Evolutionary conservation across 352 stramenopile species (phyloP).

Genomic region (Globisporangium barbulae): DNA sequence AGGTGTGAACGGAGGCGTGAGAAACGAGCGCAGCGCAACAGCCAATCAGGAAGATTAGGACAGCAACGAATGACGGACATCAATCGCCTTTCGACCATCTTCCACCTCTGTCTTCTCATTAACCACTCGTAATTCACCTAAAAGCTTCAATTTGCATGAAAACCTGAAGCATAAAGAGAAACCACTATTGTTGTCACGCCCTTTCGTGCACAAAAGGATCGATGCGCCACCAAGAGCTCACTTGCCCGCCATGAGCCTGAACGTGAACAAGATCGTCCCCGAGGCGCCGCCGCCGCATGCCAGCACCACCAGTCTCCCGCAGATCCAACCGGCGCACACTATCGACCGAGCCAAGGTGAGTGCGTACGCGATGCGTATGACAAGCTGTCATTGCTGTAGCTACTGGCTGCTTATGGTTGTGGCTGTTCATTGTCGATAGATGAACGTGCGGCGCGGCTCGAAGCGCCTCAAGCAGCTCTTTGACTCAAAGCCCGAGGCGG

Average conservation of each 20-base stretch:
- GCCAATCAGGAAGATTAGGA: neutral
- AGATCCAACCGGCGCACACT: constrained; percentile 6
- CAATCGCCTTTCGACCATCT: neutral
- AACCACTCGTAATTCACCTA: neutral
- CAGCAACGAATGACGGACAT: neutral
- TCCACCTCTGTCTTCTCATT: neutral
- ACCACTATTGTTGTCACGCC: neutral
- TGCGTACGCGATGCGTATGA: too few relatives aligned
- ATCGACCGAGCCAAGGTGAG: constrained; percentile 26
- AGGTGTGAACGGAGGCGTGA: neutral
- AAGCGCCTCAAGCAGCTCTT: constrained; percentile 27
- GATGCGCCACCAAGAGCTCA: neutral
- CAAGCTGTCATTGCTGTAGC: neutral
- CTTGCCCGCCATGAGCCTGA: constrained; percentile 7
- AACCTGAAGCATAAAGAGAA: neutral
- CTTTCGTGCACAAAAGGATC: neutral
- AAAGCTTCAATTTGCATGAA: neutral
- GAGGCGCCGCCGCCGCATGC: neutral
- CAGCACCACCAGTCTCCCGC: neutral
- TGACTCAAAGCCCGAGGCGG: constrained; percentile 22
- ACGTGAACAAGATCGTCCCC: constrained; percentile 22
- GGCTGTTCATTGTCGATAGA: constrained; percentile 8
- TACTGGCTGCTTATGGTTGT: neutral
- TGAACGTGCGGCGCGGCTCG: constrained; percentile 30
- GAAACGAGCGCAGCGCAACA: neutral